These are phyloP conservation scores for Lipomyces yamadae DNA, from an alignment of 805 yeast genomes.

Conservation along the genomic window DNA sequence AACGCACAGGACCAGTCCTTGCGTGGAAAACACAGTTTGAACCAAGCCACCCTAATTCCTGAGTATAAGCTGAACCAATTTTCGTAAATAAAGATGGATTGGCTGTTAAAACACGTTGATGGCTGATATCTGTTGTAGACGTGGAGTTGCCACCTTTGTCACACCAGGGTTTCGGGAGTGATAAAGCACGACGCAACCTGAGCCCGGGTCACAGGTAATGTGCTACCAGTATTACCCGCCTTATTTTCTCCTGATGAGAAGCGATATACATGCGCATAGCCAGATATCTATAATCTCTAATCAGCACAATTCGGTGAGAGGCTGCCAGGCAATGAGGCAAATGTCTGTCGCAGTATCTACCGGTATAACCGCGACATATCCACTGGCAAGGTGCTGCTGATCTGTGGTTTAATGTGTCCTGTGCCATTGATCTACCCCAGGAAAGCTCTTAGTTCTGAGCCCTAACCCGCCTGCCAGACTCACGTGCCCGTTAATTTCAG, in stretches of 20 bases:
- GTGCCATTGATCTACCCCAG: neutral
- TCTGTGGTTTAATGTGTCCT: neutral
- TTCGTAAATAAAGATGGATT: neutral
- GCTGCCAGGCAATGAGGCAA: too few species aligned
- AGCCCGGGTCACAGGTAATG: neutral
- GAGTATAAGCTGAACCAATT: neutral
- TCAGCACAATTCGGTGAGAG: neutral
- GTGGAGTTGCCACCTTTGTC: neutral
- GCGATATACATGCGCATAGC: neutral
- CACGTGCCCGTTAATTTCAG: too few species aligned
- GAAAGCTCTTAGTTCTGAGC: neutral
- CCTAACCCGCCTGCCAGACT: neutral
- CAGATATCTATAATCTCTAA: neutral
- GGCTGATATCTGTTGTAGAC: neutral
- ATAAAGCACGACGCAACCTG: neutral
- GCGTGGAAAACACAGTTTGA: neutral
- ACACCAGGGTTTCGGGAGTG: constrained; percentile 4
- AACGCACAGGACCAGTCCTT: neutral
- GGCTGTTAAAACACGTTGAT: neutral
- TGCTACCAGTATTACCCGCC: neutral
- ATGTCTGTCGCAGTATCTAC: neutral
- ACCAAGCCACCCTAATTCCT: neutral
- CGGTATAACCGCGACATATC: neutral
- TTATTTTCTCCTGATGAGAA: neutral
- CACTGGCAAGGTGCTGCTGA: neutral